These are phyloP conservation scores for Glebionis coronaria DNA, from an alignment of 129 eudicot species.

Conservation along the genomic window DNA sequence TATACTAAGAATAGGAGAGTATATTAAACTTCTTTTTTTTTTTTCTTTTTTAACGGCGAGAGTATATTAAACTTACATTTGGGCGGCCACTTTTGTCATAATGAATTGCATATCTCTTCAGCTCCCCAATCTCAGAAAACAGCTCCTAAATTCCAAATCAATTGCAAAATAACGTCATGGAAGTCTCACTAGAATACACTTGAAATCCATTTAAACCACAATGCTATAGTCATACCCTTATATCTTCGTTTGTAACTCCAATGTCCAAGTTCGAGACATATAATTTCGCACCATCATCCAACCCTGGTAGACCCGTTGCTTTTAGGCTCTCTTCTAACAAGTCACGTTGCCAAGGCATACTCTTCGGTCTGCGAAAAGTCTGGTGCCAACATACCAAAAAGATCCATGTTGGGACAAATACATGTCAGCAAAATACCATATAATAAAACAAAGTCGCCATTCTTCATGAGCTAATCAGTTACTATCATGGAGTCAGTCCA, in stretches of 20 bases:
- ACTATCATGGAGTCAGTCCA: slow-evolving; percentile 37
- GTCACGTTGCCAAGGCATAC: slow-evolving; percentile 78
- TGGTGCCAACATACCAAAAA: slow-evolving; percentile 63
- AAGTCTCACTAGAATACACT: slow-evolving; percentile 11
- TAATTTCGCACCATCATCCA: slow-evolving; percentile 72
- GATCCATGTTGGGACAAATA: slow-evolving; percentile 42
- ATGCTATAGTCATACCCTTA: slow-evolving; percentile 69
- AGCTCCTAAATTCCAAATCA: slow-evolving; percentile 65
- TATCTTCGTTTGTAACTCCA: slow-evolving; percentile 92
- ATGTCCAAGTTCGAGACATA: slow-evolving; percentile 72
- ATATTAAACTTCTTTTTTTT: too few species aligned
- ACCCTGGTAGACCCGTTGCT: slow-evolving; percentile 65
- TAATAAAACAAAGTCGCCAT: slow-evolving; percentile 39
- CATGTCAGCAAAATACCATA: slow-evolving; percentile 60
- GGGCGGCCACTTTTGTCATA: slow-evolving; percentile 81
- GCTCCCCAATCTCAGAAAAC: slow-evolving; percentile 91
- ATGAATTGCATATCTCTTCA: slow-evolving; percentile 87
- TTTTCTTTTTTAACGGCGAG: too few species aligned
- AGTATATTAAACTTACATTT: slow-evolving; percentile 69
- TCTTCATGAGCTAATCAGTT: slow-evolving; percentile 44
- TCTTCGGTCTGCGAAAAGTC: slow-evolving; percentile 76
- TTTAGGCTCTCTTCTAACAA: slow-evolving; percentile 83
- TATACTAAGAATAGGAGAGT: not conserved
- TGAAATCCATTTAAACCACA: slow-evolving; percentile 20
- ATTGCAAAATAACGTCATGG: slow-evolving; percentile 30